A percentile compares a stretch with the other conserved stretches of the same genome.
Conservation (phyloP, 495 filamentous ascomycete genomes). For the Annulohypoxylon nitens region DNA sequence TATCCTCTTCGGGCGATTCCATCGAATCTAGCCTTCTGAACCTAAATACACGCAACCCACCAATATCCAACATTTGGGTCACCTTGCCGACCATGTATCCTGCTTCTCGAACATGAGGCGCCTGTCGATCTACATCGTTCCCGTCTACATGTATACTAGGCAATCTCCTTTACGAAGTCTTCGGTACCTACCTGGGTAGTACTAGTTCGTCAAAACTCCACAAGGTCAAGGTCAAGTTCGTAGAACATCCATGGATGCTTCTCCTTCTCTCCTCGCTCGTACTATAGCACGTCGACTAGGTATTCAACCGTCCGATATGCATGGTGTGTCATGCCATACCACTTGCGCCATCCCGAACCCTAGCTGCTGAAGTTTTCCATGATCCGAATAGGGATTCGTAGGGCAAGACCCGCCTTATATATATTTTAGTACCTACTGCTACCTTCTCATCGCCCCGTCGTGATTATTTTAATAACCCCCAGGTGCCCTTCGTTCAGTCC, state of each 20-base stretch:
- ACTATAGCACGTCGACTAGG: conserved; percentile 10
- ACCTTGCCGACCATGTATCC: conserved; percentile 12
- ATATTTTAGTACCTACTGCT: conserved; percentile 25
- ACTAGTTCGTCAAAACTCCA: conserved; percentile 28
- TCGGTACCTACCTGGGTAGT: conserved; percentile 38
- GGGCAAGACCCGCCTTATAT: conserved; percentile 33
- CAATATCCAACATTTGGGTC: conserved; percentile 20
- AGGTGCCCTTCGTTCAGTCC: not conserved
- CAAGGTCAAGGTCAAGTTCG: not conserved
- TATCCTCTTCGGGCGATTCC: conserved; percentile 18
- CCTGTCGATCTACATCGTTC: conserved; percentile 26
- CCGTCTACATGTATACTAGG: conserved; percentile 1
- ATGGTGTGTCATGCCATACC: conserved; percentile 37
- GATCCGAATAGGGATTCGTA: conserved; percentile 26
- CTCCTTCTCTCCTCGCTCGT: conserved; percentile 19
- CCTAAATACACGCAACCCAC: conserved; percentile 30
- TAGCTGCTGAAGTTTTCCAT: conserved; percentile 30
- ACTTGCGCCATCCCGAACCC: conserved; percentile 32
- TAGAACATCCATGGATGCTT: conserved; percentile 12
- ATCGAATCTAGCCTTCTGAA: conserved; percentile 25
- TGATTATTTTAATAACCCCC: conserved; percentile 15
- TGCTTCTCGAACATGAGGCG: conserved; percentile 16
- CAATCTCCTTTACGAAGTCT: conserved; percentile 20
- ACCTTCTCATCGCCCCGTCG: conserved; percentile 3
- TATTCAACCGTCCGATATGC: conserved; percentile 32